Base-by-base conservation (phyloP, 2,329 filamentous ascomycete species). In the Byssoonygena ceratinophila region DNA sequence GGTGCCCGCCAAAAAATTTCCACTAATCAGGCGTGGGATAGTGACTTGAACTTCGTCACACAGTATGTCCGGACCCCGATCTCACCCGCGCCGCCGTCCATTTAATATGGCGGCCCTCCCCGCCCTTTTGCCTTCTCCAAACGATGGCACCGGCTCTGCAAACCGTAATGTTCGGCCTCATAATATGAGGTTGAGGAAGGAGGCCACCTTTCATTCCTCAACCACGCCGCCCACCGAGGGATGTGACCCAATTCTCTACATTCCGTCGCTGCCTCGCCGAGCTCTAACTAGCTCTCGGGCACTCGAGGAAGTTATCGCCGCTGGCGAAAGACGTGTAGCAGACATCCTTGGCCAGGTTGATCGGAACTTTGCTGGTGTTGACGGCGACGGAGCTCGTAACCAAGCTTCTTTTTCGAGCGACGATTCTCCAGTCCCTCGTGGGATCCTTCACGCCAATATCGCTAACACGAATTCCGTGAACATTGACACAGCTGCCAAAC, bases 271-370 rank as follows among this genome's bases (percentile, higher is more conserved):
- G 61, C 77, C 74, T 63, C 72, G 78, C 59, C 82, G 85, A 55
- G 82, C 84, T 46, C 81, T 84, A 60, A 85, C 84, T 31, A 72
- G 63, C 53, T 64, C 68, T 36, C 61, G 60, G 46, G 61, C 68
- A 58, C 71, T 87, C 55, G 83, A 87, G 70, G 82, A 85, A 76
- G 80, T 84, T 52, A 77, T 86, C 66, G 81, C 82, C 63, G 80
- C 82, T 57, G 79, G 83, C 61, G 76, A 80, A 64, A 80, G 83
- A 63, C 84, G 84, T 59, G 81, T 83, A 66, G 81, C 80, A 59
- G 68, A 84, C 63, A 79, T 82, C 59, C 71, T 87, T 51, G 78
- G 75, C 67, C 75, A 79, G 60, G 79, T 88, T 60, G 82, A 86
- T 65, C 76, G 78, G 69, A 74, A 77, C 63, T 71, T 84, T 54